Percentiles rank a stretch among this genome's conserved stretches.
Conservation (phyloP, 1,284 basidiomycete species). For the Ustilago trichophora region DNA sequence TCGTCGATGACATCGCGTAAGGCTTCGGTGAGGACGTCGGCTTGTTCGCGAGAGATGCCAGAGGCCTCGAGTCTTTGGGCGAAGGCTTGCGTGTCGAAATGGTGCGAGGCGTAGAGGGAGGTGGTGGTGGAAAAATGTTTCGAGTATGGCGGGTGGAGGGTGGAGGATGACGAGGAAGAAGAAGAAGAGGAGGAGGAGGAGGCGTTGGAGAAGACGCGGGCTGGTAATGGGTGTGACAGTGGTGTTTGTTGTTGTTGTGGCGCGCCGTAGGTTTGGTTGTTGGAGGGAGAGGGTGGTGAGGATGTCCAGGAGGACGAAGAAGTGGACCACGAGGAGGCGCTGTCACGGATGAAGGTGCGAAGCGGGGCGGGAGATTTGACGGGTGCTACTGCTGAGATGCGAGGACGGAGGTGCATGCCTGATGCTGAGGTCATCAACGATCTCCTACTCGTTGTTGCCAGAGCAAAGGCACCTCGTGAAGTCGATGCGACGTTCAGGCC, state of each 20-base stretch:
- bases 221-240: slow-evolving; percentile 24
- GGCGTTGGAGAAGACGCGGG: slow-evolving; percentile 14
- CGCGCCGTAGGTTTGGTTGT: not conserved
- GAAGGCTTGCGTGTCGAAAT: slow-evolving; percentile 65
- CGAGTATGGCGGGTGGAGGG: slow-evolving; percentile 12
- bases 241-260: slow-evolving; percentile 4
- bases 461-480: slow-evolving; percentile 8
- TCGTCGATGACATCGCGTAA: slow-evolving; percentile 63
- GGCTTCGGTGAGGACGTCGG: slow-evolving; percentile 61
- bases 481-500: slow-evolving; percentile 21
- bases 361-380: not conserved
- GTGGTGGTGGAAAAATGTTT: slow-evolving; percentile 41
- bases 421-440: slow-evolving; percentile 3
- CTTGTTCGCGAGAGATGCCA: slow-evolving; percentile 61
- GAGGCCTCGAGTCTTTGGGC: slow-evolving; percentile 62
- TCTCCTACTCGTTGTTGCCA: slow-evolving; percentile 4
- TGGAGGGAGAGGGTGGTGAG: slow-evolving; percentile 1
- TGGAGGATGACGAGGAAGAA: slow-evolving; percentile 4
- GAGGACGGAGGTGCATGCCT: slow-evolving; percentile 8
- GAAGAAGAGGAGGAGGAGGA: slow-evolving; percentile 13
- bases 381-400: not conserved
- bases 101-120: slow-evolving; percentile 36
- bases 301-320: slow-evolving; percentile 31
- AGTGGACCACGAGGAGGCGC: slow-evolving; percentile 20
- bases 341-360: slow-evolving; percentile 31